Base-by-base conservation (phyloP, 179 eudicot species). In the Spinacia oleracea region DNA sequence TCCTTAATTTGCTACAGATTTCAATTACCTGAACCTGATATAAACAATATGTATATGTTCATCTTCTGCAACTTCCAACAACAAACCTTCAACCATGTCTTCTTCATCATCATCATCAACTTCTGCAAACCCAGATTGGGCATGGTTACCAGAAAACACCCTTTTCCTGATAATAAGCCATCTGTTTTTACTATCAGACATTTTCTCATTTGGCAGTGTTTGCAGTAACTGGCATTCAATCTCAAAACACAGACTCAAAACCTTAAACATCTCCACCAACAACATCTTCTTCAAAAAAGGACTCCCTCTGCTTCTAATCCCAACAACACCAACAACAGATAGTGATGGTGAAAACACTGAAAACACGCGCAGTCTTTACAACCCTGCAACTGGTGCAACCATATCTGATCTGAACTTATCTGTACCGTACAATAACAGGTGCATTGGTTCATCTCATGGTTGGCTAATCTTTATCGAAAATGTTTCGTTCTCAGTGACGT, bases 391-490 rank as follows among this genome's bases (percentile, higher is more conserved):
- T 53, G 64, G 55, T 53, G 45, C 29, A 38, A 3, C 9, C 21
- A 9, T 32, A 6, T 53, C 53, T 53, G 48, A 73, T 20, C 34
- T 73, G 45, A 32, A 56, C 9, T 73, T 73, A 34, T 43, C 29
- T 0, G 35, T 70, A 23, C 76, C 76, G 4, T 55, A 8, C 64
- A 55, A 73, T 12, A 32, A 9, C 45, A 73, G 76, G 46, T 73
- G 76, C 46, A 73, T 73, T 51, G 76, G 76, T 18, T 73, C 76
- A 4, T 73, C 64, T 20, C 64, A 51, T 20, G 76, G 76, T 3
- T 73, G 76, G 74, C 40, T 73, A 1, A 53, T 73, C 0, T 73
- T 53, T n/a, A 27, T 73, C 6, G 46, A 73, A 8, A 29, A 27
- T 34, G 1, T 53, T 12, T 51, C 76, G 9, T 55, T 53, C 23